Base-by-base conservation (phyloP, 1,284 basidiomycete species). In the Ganoderma leucocontextum region DNA sequence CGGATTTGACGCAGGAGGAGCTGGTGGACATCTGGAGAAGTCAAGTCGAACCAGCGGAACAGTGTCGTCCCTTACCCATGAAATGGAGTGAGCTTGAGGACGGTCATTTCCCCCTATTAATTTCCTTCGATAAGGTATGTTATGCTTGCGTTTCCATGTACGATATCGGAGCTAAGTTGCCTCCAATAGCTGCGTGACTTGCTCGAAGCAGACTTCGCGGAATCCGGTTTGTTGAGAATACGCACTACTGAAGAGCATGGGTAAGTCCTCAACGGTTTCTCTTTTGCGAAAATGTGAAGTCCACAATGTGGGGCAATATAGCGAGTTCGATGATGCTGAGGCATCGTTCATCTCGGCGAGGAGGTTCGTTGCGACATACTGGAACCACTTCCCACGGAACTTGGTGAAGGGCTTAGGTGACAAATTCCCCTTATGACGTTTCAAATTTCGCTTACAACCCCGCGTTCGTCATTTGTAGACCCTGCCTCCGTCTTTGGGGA, bases 401-500 rank as follows among this genome's bases (percentile, higher is more conserved):
- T 76, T 89, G 47, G 87, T 82, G 0, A 90, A 87, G 72, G 82
- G 82, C 7, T 78, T 91, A 35, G 86, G 90, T 90, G 64, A 19
- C 63, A 62, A 36, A 13, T 13, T 17, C 10, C 4, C 7, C 19
- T 29, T 35, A 38, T 15, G 2, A 13, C 41, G 36, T n/a, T 5
- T 29, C 17, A 42, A 8, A 12, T 57, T 8, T 12, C 7, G 17
- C 39, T 38, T n/a, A 47, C 1, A 22, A n/a, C 44, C 44, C 12
- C n/a, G 44, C 12, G 1, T 62, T 12, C 4, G 25, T 9, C 22
- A 49, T 6, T 67, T 38, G 66, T 57, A 91, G 91, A 90, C 74
- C 83, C 90, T 0, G 82, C 86, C 4, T 80, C 91, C 6, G 87
- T 91, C 4, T 93, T 87, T 72, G 87, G 84, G n/a, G 91, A 93